These are phyloP conservation scores for Actinidia polygama DNA, from an alignment of 179 eudicot species.

Conservation along the genomic window DNA sequence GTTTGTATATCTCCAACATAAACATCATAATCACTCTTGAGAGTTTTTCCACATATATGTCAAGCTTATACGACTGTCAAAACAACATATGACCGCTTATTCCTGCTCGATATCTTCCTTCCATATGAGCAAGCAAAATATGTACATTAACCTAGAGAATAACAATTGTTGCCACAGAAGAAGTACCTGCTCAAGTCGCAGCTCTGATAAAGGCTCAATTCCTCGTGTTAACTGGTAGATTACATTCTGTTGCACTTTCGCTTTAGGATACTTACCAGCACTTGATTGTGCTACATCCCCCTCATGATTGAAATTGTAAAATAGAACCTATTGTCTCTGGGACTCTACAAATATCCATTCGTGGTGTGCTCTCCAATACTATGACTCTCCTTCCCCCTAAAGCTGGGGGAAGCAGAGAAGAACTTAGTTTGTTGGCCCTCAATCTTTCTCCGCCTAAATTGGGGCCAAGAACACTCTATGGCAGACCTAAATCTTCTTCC, in stretches of 20 bases:
- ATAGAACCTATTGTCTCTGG: slow-evolving; percentile 13
- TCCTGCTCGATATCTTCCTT: neutral
- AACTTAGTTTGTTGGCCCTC: slow-evolving; percentile 21
- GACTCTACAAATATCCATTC: too few species aligned
- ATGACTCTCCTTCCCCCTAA: slow-evolving; percentile 25
- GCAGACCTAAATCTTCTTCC: slow-evolving; percentile 26
- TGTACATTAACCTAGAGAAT: neutral
- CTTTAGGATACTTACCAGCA: slow-evolving; percentile 18
- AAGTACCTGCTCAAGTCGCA: slow-evolving; percentile 49
- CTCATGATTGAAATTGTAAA: slow-evolving; percentile 13
- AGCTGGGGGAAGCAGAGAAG: slow-evolving; percentile 43
- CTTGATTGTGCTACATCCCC: slow-evolving; percentile 27
- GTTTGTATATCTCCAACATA: neutral
- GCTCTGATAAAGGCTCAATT: slow-evolving; percentile 23
- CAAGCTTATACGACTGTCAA: too few species aligned
- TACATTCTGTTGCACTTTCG: slow-evolving; percentile 22
- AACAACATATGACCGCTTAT: neutral
- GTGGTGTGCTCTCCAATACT: slow-evolving; percentile 15
- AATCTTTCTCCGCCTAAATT: slow-evolving; percentile 50
- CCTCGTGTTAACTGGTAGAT: slow-evolving; percentile 22
- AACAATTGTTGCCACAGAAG: slow-evolving; percentile 13
- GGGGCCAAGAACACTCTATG: slow-evolving; percentile 47
- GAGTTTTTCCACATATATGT: neutral
- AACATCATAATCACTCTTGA: neutral
- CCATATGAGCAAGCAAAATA: neutral